Evolutionary conservation across 2,329 filamentous ascomycete species (phyloP), one percentile per base, ranked within the genome.

Genomic region (Triangularia verruculosa): DNA sequence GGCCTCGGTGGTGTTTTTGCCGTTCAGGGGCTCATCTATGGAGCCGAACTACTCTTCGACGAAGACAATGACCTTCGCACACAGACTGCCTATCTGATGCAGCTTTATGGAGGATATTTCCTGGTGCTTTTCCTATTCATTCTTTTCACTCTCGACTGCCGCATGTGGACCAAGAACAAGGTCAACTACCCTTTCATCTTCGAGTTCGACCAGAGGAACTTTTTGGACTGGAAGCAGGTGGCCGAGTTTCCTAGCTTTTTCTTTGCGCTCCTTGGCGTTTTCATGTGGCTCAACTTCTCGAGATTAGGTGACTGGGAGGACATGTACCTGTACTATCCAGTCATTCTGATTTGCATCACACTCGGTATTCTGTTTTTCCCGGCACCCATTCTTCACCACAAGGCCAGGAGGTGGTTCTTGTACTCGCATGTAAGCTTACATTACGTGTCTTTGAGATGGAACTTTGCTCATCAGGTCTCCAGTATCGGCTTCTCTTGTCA

Each of bases 151-250:
- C 72, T 97, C 34, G 89, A 93, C 72, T 96, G 93, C 74, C 87
- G 88, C 62, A 78, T 96, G 15, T 99, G 94, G 92, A 86, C 87
- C 5, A 80, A 80, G 59, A 88, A 89, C 74, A 96, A 94, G 76
- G 91, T 99, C 77, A 99, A 99, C 74, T 98, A 98, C 74, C 86
- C 89, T 61, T 97, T 97, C 75, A 92, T 98, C 70, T 99, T 99
- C 73, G 95, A 99, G 77, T 95, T 97, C 73, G 93, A 98, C 79
- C 88, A 89, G 61, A 84, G 94, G 63, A 88, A 95, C 74, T 86
- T 89, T 67, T 79, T 98, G 27, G 92, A 98, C 75, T 99, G 94
- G 93, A 88, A 91, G 69, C 88, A 97, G 74, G 81, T 97, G 28
- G 82, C 90, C 6, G 91, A 95, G 82, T 89, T 98, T 67, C 93